Conservation (phyloP, 2,329 filamentous ascomycete genomes). For the Alternaria metachromatica region DNA sequence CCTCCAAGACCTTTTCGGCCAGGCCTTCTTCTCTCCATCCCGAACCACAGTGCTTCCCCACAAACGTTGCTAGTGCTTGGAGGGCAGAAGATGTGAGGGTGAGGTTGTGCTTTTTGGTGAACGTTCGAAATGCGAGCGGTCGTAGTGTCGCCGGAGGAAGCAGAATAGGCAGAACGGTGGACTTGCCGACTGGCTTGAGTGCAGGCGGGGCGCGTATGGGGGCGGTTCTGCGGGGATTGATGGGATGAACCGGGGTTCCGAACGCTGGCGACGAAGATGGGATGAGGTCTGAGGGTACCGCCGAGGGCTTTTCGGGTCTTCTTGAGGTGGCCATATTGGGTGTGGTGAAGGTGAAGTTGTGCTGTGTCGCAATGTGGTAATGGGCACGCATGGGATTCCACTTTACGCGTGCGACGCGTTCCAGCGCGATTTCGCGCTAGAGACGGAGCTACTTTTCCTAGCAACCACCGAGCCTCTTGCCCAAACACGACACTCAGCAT, state of each 20-base stretch:
- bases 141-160: slow-evolving; percentile 86
- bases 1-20: slow-evolving; percentile 90
- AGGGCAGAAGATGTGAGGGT: slow-evolving; percentile 88
- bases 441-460: slow-evolving; percentile 11
- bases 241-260: slow-evolving; percentile 81
- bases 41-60: slow-evolving; percentile 91
- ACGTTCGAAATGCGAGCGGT: slow-evolving; percentile 90
- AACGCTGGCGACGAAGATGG: slow-evolving; percentile 92
- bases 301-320: slow-evolving; percentile 41
- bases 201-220: slow-evolving; percentile 54
- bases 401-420: slow-evolving; percentile 33
- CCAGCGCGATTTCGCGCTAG: slow-evolving; percentile 13
- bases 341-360: slow-evolving; percentile 7
- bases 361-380: not conserved
- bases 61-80: slow-evolving; percentile 83
- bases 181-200: slow-evolving; percentile 59
- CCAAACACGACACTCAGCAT: slow-evolving; percentile 4
- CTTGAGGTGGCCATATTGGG: slow-evolving; percentile 37
- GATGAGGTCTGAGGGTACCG: slow-evolving; percentile 62
- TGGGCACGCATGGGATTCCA: slow-evolving; percentile 9
- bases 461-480: not conserved
- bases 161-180: slow-evolving; percentile 82
- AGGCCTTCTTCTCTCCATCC: slow-evolving; percentile 96
- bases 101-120: slow-evolving; percentile 96
- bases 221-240: slow-evolving; percentile 61